Base-by-base conservation (phyloP, 2,329 filamentous ascomycete species). In the Metarhizium anisopliae region DNA sequence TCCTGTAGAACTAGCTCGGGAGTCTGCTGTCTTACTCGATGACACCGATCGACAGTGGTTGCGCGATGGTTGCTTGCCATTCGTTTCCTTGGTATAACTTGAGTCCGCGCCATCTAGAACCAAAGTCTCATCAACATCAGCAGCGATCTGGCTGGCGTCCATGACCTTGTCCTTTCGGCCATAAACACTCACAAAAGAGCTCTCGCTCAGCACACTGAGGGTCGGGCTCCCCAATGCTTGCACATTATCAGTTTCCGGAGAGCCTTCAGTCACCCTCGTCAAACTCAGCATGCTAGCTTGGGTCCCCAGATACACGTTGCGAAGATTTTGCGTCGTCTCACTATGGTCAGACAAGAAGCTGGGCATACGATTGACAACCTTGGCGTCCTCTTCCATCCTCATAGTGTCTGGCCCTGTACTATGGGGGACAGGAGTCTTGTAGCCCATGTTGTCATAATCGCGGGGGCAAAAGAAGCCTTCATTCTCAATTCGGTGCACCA, bases 101-200 rank as follows among this genome's bases (percentile, higher is more conserved):
- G 60, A 6, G 56, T 59, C 61, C 2, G 59, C 53, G 3, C 68
- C 67, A 53, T 71, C 66, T 45, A 68, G 61, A 10, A 62, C 60
- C 6, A 66, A 59, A 0, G 66, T 63, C 40, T 72, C 68, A 20
- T 71, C 69, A 3, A 67, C 58, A 3, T 66, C 59, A 18, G 56
- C 56, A 2, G 64, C 57, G 4, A 62, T 61, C 11, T 61, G 61
- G 32, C 61, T 62, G 10, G 8, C 25, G n/a, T 66, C 64, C 2
- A 61, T 54, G 7, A 59, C 62, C 58, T 75, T 77, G 29, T 73
- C 68, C 50, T 50, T 58, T 6, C 51, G 51, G 3, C 83, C 84
- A 55, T 87, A 87, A 0, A 87, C 73, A 61, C 84, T 87, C 25
- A 80, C 61, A 61, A 87, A 86, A 0, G 84, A 87, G 64, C 83